These are phyloP conservation scores for Boletus coccyginus DNA, from an alignment of 768 basidiomycete genomes.

Conservation along the genomic window DNA sequence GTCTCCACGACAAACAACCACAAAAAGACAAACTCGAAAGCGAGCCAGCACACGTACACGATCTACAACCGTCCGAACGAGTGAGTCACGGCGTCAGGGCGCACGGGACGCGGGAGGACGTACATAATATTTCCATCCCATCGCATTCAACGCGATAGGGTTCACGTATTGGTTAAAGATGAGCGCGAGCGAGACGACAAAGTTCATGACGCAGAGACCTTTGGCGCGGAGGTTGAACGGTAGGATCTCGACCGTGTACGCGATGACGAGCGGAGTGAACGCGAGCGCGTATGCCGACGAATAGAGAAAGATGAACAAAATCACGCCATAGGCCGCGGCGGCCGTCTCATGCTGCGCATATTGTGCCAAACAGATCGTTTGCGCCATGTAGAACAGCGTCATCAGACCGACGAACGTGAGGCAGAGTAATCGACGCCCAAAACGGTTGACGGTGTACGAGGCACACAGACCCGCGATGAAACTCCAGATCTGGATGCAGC, in stretches of 20 bases:
- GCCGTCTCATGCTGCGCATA: conserved; percentile 43
- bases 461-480: conserved; percentile 15
- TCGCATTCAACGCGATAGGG: conserved; percentile 59
- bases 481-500: conserved; percentile 50
- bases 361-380: conserved; percentile 63
- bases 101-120: not conserved
- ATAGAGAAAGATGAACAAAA: conserved; percentile 58
- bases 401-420: conserved; percentile 55
- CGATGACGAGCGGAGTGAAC: conserved; percentile 68
- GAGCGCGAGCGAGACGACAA: conserved; percentile 59
- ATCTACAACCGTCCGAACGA: not conserved
- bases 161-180: conserved; percentile 83
- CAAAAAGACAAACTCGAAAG: conserved; percentile 9
- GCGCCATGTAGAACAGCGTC: conserved; percentile 62
- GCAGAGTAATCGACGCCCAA: conserved; percentile 68
- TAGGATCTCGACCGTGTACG: conserved; percentile 73
- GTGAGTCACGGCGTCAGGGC: not conserved
- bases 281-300: conserved; percentile 59
- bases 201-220: conserved; percentile 75
- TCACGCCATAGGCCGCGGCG: conserved; percentile 49
- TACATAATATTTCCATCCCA: conserved; percentile 50
- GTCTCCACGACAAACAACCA: conserved; percentile 20
- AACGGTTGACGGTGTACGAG: conserved; percentile 45
- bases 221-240: conserved; percentile 79
- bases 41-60: conserved; percentile 23